A percentile compares a stretch with the other conserved stretches of the same genome.
Conservation (phyloP, 1,284 basidiomycete species). For the Pyrrhoderma noxium region DNA sequence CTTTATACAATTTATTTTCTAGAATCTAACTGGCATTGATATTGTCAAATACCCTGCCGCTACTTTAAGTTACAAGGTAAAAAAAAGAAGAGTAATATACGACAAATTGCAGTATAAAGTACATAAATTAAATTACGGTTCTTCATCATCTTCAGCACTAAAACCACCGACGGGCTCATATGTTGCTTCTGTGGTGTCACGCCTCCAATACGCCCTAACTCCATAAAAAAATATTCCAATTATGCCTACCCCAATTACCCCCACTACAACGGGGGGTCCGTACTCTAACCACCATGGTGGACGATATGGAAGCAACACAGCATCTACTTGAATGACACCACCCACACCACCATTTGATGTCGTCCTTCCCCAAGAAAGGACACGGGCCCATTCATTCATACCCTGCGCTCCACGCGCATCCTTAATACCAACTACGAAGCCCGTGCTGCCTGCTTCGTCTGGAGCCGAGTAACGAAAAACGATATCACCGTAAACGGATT, state of each 20-base stretch:
- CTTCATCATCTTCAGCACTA: conserved; percentile 45
- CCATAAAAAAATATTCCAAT: conserved; percentile 70
- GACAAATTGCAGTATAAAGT: too few species aligned
- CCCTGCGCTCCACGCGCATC: conserved; percentile 74
- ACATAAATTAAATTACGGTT: conserved; percentile 1
- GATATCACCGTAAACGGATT: conserved; percentile 70
- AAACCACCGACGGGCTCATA: conserved; percentile 82
- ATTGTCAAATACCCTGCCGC: too few species aligned
- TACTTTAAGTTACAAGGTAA: neutral
- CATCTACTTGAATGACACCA: conserved; percentile 86
- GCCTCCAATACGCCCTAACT: conserved; percentile 55
- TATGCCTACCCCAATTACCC: conserved; percentile 44
- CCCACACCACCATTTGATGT: conserved; percentile 64
- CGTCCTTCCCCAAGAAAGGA: conserved; percentile 77
- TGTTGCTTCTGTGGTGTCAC: conserved; percentile 71
- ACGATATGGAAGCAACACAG: conserved; percentile 76
- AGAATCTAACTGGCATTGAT: too few species aligned
- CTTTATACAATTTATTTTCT: too few species aligned
- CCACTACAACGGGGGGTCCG: conserved; percentile 54
- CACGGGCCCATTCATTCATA: conserved; percentile 66
- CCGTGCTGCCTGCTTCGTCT: conserved; percentile 35
- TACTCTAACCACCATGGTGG: conserved; percentile 77
- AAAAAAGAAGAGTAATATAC: too few species aligned
- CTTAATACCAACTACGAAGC: conserved; percentile 83
- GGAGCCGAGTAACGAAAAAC: conserved; percentile 55